Evolutionary conservation across 202 grass and related monocot genomes (phyloP).

Genomic region (Setaria italica): DNA sequence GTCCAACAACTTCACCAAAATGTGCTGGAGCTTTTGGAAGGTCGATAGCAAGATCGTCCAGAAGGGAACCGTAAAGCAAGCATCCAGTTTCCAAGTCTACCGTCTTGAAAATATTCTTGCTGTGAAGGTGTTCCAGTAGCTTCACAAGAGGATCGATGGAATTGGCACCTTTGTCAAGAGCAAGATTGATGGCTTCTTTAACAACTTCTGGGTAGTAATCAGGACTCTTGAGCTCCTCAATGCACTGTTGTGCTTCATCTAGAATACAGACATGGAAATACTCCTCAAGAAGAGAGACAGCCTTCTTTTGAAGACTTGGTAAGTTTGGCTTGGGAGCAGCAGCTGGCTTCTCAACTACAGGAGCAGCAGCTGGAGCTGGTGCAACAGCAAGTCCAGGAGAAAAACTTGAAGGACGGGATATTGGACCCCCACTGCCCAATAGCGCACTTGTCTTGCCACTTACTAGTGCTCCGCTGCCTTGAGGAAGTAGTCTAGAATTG

Average conservation of each 20-base stretch:
- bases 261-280: constrained; percentile 75
- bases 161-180: constrained; percentile 67
- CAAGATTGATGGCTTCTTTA: constrained; percentile 81
- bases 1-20: constrained; percentile 77
- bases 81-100: constrained; percentile 68
- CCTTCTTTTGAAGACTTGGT: constrained; percentile 71
- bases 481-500: constrained; percentile 69
- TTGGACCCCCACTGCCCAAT: constrained; percentile 47
- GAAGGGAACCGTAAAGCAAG: constrained; percentile 67
- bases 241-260: constrained; percentile 83
- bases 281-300: constrained; percentile 73
- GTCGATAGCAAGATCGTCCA: constrained; percentile 81
- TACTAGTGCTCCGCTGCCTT: constrained; percentile 55
- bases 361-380: constrained; percentile 25
- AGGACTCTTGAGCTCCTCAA: constrained; percentile 74
- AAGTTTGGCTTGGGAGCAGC: constrained; percentile 47
- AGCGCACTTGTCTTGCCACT: constrained; percentile 67
- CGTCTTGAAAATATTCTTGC: constrained; percentile 58
- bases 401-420: constrained; percentile 43
- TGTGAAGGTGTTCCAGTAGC: constrained; percentile 62
- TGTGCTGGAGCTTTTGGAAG: constrained; percentile 72
- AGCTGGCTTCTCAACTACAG: constrained; percentile 37
- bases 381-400: constrained; percentile 28
- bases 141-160: constrained; percentile 62
- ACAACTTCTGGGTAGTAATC: constrained; percentile 72